phyloP scores from a whole-genome alignment of 805 yeast genomes.

The Zygosaccharomyces gambellarensis region DNA sequence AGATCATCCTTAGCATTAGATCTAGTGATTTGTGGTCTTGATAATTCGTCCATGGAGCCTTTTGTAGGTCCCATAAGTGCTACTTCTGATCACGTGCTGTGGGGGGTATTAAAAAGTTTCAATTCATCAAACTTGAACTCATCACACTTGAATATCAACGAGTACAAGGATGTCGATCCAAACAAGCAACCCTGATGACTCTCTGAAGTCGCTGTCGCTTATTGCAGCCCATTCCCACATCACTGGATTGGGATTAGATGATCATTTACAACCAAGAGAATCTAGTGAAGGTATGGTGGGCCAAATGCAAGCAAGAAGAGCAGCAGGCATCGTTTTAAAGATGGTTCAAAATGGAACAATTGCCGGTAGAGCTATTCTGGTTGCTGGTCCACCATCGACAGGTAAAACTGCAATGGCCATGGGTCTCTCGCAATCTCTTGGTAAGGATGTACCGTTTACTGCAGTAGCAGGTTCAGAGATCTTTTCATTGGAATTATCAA shows the following conservation, averaged over 20 bases:
- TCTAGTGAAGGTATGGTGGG: slow-evolving; percentile 96
- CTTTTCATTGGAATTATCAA: slow-evolving; percentile 83
- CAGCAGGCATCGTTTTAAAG: slow-evolving; percentile 90
- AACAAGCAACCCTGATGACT: slow-evolving; percentile 37
- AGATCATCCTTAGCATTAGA: not conserved
- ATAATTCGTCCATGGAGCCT: not conserved
- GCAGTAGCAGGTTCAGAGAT: slow-evolving; percentile 93
- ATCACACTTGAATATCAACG: not conserved
- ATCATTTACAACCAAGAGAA: slow-evolving; percentile 74
- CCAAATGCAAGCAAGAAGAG: slow-evolving; percentile 88
- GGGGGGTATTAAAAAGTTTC: slow-evolving; percentile 2
- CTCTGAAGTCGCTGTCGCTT: slow-evolving; percentile 60
- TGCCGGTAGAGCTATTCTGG: slow-evolving; percentile 92
- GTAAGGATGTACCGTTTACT: slow-evolving; percentile 80
- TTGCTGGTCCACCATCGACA: slow-evolving; percentile 98
- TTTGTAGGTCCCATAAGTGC: not conserved
- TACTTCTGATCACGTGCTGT: not conserved
- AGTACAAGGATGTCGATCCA: slow-evolving; percentile 37
- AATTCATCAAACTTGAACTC: not conserved
- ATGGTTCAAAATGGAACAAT: slow-evolving; percentile 92
- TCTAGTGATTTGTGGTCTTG: not conserved
- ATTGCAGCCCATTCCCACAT: slow-evolving; percentile 99
- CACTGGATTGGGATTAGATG: slow-evolving; percentile 94
- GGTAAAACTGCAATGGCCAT: slow-evolving; percentile 98
- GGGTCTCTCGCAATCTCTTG: slow-evolving; percentile 76